These are phyloP conservation scores for Eutypa lata DNA, from an alignment of 2,329 filamentous ascomycete genomes.

Conservation along the genomic window DNA sequence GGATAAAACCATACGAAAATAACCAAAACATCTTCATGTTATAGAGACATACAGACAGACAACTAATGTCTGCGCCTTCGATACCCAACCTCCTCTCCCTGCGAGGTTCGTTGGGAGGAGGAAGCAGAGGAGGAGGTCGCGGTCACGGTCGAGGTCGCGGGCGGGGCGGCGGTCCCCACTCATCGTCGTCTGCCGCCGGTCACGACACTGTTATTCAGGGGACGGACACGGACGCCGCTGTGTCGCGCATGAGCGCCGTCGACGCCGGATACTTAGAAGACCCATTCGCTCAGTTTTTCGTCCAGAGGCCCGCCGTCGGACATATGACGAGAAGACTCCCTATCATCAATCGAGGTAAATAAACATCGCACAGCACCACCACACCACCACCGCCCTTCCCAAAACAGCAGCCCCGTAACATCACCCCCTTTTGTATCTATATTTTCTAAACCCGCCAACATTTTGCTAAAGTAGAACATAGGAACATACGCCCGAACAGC, in stretches of 20 bases:
- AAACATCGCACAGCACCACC: too few relatives aligned
- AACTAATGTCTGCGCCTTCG: slow-evolving; percentile 70
- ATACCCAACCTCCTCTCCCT: slow-evolving; percentile 76
- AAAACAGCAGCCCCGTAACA: too few relatives aligned
- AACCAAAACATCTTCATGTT: too few relatives aligned
- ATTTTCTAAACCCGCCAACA: too few relatives aligned
- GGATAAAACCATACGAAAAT: too few relatives aligned
- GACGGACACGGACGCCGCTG: slow-evolving; percentile 88
- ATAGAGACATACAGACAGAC: too few relatives aligned
- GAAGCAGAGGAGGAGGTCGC: slow-evolving; percentile 16
- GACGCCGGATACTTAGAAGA: slow-evolving; percentile 82
- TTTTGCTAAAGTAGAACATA: slow-evolving; percentile 32
- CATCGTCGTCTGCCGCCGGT: slow-evolving; percentile 21
- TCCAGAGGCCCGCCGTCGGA: slow-evolving; percentile 38
- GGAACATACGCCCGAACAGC: slow-evolving; percentile 90
- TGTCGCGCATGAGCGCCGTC: slow-evolving; percentile 86
- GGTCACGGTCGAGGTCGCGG: slow-evolving; percentile 24
- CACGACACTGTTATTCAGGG: slow-evolving; percentile 78
- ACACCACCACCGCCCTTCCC: too few relatives aligned
- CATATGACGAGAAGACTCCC: slow-evolving; percentile 63
- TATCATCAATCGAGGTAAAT: slow-evolving; percentile 86
- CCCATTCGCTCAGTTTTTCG: slow-evolving; percentile 70
- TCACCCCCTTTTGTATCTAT: too few relatives aligned
- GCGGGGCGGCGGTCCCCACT: slow-evolving; percentile 21
- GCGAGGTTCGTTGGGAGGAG: slow-evolving; percentile 46